Percentiles rank a stretch among this genome's conserved stretches.
Conservation (phyloP, 2,329 filamentous ascomycete genomes). For the Fusarium caatingaense region DNA sequence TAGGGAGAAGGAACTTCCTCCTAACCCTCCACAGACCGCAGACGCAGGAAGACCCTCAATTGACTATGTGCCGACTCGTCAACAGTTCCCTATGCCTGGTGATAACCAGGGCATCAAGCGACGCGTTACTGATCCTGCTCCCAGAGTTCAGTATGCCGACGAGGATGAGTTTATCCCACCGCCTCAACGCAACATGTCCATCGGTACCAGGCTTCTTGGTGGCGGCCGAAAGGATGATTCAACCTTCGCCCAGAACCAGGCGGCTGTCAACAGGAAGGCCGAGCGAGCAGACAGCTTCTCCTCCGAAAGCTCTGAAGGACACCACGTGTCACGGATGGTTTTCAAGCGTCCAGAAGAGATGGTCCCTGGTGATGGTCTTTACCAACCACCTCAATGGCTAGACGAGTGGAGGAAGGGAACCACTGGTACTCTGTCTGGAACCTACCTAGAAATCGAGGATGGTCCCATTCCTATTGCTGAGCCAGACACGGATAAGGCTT, state of each 20-base stretch:
- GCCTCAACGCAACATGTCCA: conserved; percentile 37
- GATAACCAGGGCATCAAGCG: conserved; percentile 44
- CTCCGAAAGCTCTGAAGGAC: conserved; percentile 48
- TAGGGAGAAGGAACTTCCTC: conserved; percentile 51
- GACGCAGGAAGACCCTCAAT: conserved; percentile 27
- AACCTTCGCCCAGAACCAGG: conserved; percentile 29
- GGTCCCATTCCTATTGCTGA: conserved; percentile 49
- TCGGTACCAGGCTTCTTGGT: conserved; percentile 33
- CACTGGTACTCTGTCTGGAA: conserved; percentile 68
- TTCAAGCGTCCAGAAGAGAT: conserved; percentile 57
- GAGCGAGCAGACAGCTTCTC: conserved; percentile 49
- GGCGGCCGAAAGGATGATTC: conserved; percentile 18
- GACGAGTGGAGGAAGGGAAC: conserved; percentile 80
- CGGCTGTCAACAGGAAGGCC: conserved; percentile 34
- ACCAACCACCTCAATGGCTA: conserved; percentile 69
- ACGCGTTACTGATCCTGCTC: conserved; percentile 48
- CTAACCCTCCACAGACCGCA: conserved; percentile 45
- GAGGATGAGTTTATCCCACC: conserved; percentile 47
- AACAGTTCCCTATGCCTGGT: conserved; percentile 31
- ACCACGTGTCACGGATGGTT: conserved; percentile 56
- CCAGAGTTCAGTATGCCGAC: conserved; percentile 42
- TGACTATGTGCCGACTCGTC: conserved; percentile 21
- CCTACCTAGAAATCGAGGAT: conserved; percentile 69
- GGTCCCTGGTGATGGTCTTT: conserved; percentile 65
- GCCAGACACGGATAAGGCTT: conserved; percentile 68